Percentiles rank a stretch among this genome's conserved stretches.
Conservation (phyloP, 495 filamentous ascomycete species). For the Alectoria sarmentosa region DNA sequence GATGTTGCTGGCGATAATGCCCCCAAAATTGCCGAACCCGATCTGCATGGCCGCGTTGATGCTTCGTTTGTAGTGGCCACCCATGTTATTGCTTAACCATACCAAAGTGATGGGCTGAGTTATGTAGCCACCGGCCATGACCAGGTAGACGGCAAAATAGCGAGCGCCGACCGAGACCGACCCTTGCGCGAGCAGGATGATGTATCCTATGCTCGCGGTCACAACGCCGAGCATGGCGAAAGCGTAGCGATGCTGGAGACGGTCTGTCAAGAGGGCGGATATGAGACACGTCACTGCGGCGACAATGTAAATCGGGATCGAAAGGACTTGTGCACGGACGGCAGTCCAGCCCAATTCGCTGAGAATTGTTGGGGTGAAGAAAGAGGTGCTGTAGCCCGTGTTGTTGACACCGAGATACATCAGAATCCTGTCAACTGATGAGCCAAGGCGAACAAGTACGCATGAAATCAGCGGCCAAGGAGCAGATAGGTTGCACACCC, state of each 20-base stretch:
- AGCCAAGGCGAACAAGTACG: background rate
- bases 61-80: slow-evolving; percentile 56
- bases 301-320: slow-evolving; percentile 50
- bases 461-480: background rate
- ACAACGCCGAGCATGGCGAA: slow-evolving; percentile 44
- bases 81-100: slow-evolving; percentile 53
- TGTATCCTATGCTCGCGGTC: slow-evolving; percentile 43
- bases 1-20: slow-evolving; percentile 49
- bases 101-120: slow-evolving; percentile 45
- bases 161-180: slow-evolving; percentile 34
- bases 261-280: slow-evolving; percentile 42
- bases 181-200: slow-evolving; percentile 43
- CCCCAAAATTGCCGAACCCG: slow-evolving; percentile 49
- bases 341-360: slow-evolving; percentile 49
- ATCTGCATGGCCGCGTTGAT: slow-evolving; percentile 50
- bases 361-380: slow-evolving; percentile 52
- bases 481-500: slow-evolving; percentile 25
- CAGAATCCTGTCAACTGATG: slow-evolving; percentile 29
- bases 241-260: slow-evolving; percentile 41
- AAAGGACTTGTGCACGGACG: slow-evolving; percentile 45
- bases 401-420: slow-evolving; percentile 47
- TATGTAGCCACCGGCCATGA: slow-evolving; percentile 45
- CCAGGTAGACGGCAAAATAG: slow-evolving; percentile 51
- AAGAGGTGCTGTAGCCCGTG: slow-evolving; percentile 44
- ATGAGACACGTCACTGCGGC: slow-evolving; percentile 41